Evolutionary conservation across 306 rosid genomes (phyloP).

Genomic region (Calophaca sinica): DNA sequence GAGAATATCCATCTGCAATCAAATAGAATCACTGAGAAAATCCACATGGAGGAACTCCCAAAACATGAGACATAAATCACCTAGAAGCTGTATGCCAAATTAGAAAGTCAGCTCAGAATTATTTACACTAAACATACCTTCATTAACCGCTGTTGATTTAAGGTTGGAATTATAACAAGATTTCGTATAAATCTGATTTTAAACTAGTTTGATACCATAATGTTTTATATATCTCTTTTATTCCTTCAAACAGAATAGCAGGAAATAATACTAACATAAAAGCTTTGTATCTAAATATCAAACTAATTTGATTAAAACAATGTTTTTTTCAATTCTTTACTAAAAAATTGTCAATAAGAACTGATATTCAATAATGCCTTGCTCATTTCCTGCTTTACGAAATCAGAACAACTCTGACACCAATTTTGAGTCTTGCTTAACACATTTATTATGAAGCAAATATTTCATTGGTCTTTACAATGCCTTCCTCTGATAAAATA

Average conservation of each 20-base stretch:
- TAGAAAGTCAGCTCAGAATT: conserved; percentile 20
- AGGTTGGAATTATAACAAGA: neutral
- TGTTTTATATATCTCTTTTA: neutral
- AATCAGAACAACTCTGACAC: neutral
- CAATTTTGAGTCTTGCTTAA: neutral
- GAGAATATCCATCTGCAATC: conserved; percentile 6
- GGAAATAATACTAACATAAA: neutral
- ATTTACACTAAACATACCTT: neutral
- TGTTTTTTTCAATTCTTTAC: neutral
- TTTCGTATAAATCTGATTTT: neutral
- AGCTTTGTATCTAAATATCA: neutral
- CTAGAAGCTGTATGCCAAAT: conserved; percentile 21
- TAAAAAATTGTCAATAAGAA: neutral
- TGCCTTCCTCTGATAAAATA: neutral
- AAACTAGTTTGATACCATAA: neutral
- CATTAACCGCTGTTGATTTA: neutral
- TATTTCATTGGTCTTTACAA: neutral
- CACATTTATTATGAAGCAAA: conserved; percentile 14
- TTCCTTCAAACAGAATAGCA: conserved; percentile 5
- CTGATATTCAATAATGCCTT: neutral
- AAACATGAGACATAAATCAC: neutral
- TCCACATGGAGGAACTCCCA: neutral
- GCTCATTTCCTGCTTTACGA: neutral
- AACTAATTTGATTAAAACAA: neutral
- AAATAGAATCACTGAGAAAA: neutral